These are phyloP conservation scores for Capsicum baccatum DNA, from an alignment of 257 asterid species.

Conservation along the genomic window DNA sequence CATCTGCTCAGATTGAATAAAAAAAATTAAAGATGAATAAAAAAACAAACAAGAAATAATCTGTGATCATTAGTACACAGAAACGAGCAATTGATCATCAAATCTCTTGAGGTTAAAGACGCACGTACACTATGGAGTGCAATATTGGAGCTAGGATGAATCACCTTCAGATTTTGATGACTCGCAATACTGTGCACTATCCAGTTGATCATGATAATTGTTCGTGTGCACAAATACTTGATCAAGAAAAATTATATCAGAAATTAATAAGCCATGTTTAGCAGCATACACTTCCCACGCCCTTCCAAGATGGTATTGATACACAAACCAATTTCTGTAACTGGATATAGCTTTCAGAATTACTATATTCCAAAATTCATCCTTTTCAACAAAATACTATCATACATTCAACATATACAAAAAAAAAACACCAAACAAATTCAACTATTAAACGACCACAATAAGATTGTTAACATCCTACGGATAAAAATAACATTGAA, in stretches of 20 bases:
- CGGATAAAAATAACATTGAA: too few species aligned
- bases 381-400: too few species aligned
- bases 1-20: background rate
- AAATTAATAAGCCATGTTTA: constrained; percentile 5
- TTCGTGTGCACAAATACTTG: background rate
- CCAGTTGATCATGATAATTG: background rate
- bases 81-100: too few species aligned
- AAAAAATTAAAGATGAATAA: too few species aligned
- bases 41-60: background rate
- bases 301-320: constrained; percentile 25
- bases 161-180: background rate
- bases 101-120: background rate
- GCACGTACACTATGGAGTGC: background rate
- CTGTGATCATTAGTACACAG: background rate
- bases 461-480: too few species aligned
- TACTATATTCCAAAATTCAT: too few species aligned
- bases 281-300: constrained; percentile 18
- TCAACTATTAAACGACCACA: too few species aligned
- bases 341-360: too few species aligned
- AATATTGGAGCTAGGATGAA: background rate
- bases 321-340: background rate
- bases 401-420: too few species aligned
- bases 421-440: too few species aligned
- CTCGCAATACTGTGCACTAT: background rate
- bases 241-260: background rate